These are phyloP conservation scores for Lodderomyces margitis DNA, from an alignment of 1,139 yeast species.

Conservation along the genomic window DNA sequence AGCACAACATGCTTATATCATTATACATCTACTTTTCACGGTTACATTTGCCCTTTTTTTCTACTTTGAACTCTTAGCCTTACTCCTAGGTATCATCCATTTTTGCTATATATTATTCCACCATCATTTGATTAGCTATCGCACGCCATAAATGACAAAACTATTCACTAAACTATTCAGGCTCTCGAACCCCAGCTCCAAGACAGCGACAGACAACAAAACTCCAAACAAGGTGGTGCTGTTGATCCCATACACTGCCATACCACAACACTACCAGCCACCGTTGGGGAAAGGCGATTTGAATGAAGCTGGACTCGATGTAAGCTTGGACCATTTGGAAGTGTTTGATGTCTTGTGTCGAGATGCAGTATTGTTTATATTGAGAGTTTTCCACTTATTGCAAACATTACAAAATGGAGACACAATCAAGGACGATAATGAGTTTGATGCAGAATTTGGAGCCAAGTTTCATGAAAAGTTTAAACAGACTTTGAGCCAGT, in stretches of 20 bases:
- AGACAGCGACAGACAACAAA: background rate
- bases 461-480: slow-evolving; percentile 9
- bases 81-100: too few species aligned
- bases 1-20: too few species aligned
- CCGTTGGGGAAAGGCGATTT: slow-evolving; percentile 4
- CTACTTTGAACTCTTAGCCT: too few species aligned
- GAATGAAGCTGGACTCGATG: background rate
- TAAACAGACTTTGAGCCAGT: background rate
- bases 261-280: slow-evolving; percentile 5
- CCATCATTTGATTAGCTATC: background rate
- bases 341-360: slow-evolving; percentile 1
- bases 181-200: background rate
- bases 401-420: slow-evolving; percentile 6
- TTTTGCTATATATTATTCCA: too few species aligned
- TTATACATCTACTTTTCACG: too few species aligned
- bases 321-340: slow-evolving; percentile 2
- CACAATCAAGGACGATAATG: slow-evolving; percentile 1
- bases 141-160: background rate
- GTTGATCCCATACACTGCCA: slow-evolving; percentile 2
- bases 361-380: slow-evolving; percentile 4
- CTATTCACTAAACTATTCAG: background rate
- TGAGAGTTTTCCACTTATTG: slow-evolving; percentile 4
- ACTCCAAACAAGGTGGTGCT: too few species aligned
- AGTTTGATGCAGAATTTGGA: background rate
- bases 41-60: too few species aligned